Percentiles rank a stretch among this genome's conserved stretches.
These are phyloP conservation scores for Dictyostelium intermedium DNA, from an alignment of 78 protist genomes.

Conservation along the genomic window DNA sequence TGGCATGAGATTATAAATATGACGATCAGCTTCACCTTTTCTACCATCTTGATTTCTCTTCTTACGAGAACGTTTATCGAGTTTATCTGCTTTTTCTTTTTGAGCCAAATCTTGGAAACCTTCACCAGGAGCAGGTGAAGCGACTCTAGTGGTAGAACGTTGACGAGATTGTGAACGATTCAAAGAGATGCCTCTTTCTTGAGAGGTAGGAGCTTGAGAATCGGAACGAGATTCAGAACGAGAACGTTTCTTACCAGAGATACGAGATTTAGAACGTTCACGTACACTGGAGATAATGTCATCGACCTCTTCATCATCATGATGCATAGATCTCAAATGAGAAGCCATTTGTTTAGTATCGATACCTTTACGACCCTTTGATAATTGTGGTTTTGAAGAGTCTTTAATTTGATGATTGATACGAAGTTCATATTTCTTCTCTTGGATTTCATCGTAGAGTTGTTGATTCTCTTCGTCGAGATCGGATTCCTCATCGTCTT, in stretches of 20 bases:
- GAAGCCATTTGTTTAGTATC: not conserved
- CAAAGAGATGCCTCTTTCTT: constrained; percentile 15
- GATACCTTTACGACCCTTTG: not conserved
- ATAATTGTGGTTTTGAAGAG: constrained; percentile 16
- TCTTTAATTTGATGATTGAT: constrained; percentile 12
- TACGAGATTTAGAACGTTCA: constrained; percentile 13
- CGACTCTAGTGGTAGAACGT: constrained; percentile 13
- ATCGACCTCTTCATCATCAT: constrained; percentile 31
- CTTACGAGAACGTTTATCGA: not conserved
- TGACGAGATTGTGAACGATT: constrained; percentile 64
- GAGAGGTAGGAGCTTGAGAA: not conserved
- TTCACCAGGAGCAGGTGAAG: constrained; percentile 64
- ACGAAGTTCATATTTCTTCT: constrained; percentile 5
- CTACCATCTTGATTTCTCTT: constrained; percentile 69
- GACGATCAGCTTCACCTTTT: constrained; percentile 94
- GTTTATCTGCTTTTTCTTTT: constrained; percentile 9
- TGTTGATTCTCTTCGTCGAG: constrained; percentile 4
- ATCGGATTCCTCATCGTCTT: constrained; percentile 5
- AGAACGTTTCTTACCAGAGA: constrained; percentile 31
- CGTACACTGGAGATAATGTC: constrained; percentile 13
- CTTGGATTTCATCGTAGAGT: not conserved
- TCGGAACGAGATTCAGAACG: constrained; percentile 21
- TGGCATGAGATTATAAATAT: constrained; percentile 87
- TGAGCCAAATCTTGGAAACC: constrained; percentile 19
- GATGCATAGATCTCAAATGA: constrained; percentile 1